Conservation (phyloP, 2,329 filamentous ascomycete species). For the Orbilia quercus region DNA sequence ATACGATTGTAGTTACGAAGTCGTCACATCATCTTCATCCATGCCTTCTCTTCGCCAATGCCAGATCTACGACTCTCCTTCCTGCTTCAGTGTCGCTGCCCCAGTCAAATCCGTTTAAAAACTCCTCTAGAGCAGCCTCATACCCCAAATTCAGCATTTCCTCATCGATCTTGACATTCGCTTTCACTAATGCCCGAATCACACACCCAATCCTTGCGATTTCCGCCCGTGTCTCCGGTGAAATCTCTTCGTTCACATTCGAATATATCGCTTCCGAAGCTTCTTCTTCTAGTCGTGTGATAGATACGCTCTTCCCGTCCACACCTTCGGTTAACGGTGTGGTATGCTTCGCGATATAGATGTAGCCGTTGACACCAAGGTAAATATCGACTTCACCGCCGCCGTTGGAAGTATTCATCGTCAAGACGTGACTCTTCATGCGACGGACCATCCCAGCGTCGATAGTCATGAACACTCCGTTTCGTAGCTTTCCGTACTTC, state of each 20-base stretch:
- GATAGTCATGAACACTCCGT: slow-evolving; percentile 88
- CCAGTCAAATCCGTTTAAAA: slow-evolving; percentile 58
- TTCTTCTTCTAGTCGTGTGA: slow-evolving; percentile 88
- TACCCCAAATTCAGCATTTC: slow-evolving; percentile 87
- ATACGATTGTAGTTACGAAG: background rate
- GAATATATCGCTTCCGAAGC: slow-evolving; percentile 89
- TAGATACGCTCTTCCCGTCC: slow-evolving; percentile 68
- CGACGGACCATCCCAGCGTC: slow-evolving; percentile 85
- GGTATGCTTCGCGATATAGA: slow-evolving; percentile 89
- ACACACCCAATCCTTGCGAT: slow-evolving; percentile 86
- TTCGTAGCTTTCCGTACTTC: slow-evolving; percentile 94
- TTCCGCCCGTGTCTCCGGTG: slow-evolving; percentile 80
- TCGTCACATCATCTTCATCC: slow-evolving; percentile 14
- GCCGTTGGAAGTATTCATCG: slow-evolving; percentile 72
- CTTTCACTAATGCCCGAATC: slow-evolving; percentile 83
- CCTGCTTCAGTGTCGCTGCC: slow-evolving; percentile 60
- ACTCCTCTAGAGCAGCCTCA: slow-evolving; percentile 76
- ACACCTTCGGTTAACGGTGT: slow-evolving; percentile 63
- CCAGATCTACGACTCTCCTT: slow-evolving; percentile 62
- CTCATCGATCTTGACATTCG: slow-evolving; percentile 86
- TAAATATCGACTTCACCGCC: slow-evolving; percentile 82
- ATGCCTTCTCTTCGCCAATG: slow-evolving; percentile 50
- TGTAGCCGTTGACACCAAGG: slow-evolving; percentile 94
- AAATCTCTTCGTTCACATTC: slow-evolving; percentile 90
- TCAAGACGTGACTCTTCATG: slow-evolving; percentile 87